phyloP scores from a whole-genome alignment of 2,329 filamentous ascomycete species.

The Aspergillus sp. region DNA sequence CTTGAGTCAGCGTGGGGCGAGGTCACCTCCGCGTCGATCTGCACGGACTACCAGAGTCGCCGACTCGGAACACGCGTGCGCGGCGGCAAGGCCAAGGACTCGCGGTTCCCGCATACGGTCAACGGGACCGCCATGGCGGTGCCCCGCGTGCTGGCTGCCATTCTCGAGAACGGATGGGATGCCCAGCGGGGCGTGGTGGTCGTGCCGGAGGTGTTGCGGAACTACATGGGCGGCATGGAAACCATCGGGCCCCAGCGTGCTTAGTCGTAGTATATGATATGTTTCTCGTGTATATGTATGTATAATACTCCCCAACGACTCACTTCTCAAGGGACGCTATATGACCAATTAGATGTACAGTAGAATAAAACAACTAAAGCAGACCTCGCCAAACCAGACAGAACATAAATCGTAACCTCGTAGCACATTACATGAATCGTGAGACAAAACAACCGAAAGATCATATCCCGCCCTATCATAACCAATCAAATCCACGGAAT shows the following conservation, averaged over 20 bases:
- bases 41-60: slow-evolving; percentile 90
- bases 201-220: slow-evolving; percentile 75
- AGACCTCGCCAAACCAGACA: too few species aligned
- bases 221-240: slow-evolving; percentile 78
- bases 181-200: slow-evolving; percentile 64
- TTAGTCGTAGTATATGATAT: neutral
- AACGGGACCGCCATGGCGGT: slow-evolving; percentile 94
- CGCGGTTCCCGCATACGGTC: slow-evolving; percentile 80
- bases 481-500: slow-evolving; percentile 57
- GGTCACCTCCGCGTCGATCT: slow-evolving; percentile 85
- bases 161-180: slow-evolving; percentile 90
- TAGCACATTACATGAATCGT: slow-evolving; percentile 9
- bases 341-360: neutral
- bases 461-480: slow-evolving; percentile 1
- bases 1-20: slow-evolving; percentile 80
- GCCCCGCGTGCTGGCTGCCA: slow-evolving; percentile 80
- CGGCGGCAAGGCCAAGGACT: slow-evolving; percentile 43
- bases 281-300: neutral
- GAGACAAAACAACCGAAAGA: neutral
- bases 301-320: neutral
- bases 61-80: slow-evolving; percentile 75
- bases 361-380: neutral
- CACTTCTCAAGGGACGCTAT: neutral
- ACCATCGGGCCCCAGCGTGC: slow-evolving; percentile 51
- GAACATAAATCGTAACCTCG: slow-evolving; percentile 3